Conservation (phyloP, 169 alveolate species). For the Eimeria falciformis region DNA sequence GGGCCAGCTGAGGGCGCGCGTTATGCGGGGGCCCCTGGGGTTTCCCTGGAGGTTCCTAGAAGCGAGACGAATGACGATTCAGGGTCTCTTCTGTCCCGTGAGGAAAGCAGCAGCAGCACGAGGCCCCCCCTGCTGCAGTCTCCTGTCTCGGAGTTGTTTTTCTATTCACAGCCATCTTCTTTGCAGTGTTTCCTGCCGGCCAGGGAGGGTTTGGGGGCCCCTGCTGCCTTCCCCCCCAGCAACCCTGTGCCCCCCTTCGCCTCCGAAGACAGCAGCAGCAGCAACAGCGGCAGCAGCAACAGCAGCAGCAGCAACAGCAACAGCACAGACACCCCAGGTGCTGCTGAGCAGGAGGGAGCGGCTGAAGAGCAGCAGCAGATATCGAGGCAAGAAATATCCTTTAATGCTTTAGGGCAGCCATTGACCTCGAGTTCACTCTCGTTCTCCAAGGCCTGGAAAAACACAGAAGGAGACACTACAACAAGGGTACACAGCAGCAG, state of each 20-base stretch:
- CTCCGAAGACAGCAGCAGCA: conserved; percentile 27
- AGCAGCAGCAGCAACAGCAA: conserved; percentile 28
- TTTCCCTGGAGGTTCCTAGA: not conserved
- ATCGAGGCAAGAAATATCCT: not conserved
- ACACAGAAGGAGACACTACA: not conserved
- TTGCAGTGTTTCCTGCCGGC: conserved; percentile 7
- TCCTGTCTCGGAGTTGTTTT: conserved; percentile 7
- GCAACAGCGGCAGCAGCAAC: conserved; percentile 6
- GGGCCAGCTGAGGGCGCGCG: not conserved
- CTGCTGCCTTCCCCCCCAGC: not conserved
- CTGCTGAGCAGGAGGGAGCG: not conserved
- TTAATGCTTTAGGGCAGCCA: not conserved
- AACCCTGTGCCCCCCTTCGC: not conserved
- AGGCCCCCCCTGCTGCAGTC: not conserved
- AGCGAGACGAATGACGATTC: conserved; percentile 9
- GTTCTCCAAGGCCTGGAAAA: not conserved
- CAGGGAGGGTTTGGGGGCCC: not conserved
- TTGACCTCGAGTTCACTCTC: not conserved
- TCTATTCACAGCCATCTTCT: not conserved
- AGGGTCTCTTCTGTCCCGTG: too few species aligned
- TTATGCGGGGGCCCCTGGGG: not conserved
- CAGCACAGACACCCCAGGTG: not conserved
- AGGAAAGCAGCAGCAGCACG: not conserved
- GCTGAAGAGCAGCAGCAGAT: not conserved
- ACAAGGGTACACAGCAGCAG: not conserved